phyloP scores from a whole-genome alignment of 768 basidiomycete genomes.

The Suillus ampliporus region DNA sequence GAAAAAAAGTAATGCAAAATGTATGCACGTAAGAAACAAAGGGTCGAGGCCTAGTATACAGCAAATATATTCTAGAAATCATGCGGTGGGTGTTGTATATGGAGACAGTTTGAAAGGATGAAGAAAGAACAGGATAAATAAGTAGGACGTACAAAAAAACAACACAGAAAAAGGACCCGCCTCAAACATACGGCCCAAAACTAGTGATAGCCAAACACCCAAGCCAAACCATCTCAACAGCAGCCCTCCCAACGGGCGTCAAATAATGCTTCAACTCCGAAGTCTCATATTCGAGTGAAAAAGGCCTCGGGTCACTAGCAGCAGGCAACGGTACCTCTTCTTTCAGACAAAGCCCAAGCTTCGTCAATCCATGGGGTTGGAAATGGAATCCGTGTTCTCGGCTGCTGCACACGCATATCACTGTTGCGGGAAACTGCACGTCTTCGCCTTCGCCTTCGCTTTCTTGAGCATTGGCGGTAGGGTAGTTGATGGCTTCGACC shows the following conservation, averaged over 20 bases:
- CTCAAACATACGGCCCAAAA: constrained; percentile 36
- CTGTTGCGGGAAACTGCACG: constrained; percentile 44
- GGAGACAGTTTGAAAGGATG: constrained; percentile 1
- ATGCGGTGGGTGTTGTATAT: constrained; percentile 8
- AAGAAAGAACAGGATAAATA: not conserved
- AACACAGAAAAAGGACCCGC: constrained; percentile 4
- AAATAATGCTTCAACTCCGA: constrained; percentile 47
- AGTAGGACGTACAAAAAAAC: not conserved
- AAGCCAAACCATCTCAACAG: constrained; percentile 60
- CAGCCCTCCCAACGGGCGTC: constrained; percentile 55
- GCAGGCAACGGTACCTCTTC: constrained; percentile 27
- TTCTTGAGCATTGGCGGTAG: too few relatives aligned
- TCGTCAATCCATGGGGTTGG: constrained; percentile 75
- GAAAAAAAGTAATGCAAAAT: not conserved
- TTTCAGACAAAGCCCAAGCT: constrained; percentile 62
- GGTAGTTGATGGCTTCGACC: constrained; percentile 45
- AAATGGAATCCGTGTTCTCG: constrained; percentile 80
- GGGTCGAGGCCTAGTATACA: not conserved
- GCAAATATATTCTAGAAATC: not conserved
- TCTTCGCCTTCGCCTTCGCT: not conserved
- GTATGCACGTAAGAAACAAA: not conserved
- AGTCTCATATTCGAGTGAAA: constrained; percentile 43
- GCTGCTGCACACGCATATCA: constrained; percentile 64
- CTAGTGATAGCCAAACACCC: constrained; percentile 57
- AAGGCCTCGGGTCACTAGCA: not conserved